Evolutionary conservation across 73 alveolate genomes (phyloP), one percentile per base, ranked within the genome.

Genomic region (Paramecium sonneborni): DNA sequence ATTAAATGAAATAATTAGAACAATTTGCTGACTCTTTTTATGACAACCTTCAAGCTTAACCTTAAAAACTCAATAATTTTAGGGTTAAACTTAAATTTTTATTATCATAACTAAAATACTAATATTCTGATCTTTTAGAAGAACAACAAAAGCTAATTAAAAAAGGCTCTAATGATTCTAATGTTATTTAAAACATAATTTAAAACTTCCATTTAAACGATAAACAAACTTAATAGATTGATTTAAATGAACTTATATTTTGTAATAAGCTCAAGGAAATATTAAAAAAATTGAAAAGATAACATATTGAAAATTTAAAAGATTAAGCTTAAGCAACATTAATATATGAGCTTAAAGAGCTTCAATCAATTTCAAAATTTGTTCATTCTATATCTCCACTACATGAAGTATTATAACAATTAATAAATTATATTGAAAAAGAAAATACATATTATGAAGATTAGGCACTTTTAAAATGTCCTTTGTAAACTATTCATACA

Each of bases 1-100:
- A n/a, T n/a, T 35, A 48, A 62, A 62, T 62, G 84, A 2, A 26
- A 62, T 62, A 62, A 62, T 62, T 62, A 62, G 84, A 62, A 62
- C 84, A 62, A 62, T 62, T 62, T 24, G 84, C 48, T 0, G 24
- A 62, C 26, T 14, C 84, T 26, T 62, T 62, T 26, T 62, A 62
- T 7, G 34, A 12, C 12, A 10, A 14, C 0, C 84, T 62, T 9
- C 8, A 62, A 32, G 84, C 84, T 62, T 62, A 62, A 32, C 84
- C 84, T 12, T 9, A 62, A 26, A 62, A 30, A 62, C 44, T 62
- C 1, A 62, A 20, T 3, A 32, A 32, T 26, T 32, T 62, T 62
- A 26, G 84, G 18, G 39, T 62, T 30, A 62, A 62, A 21, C 84
- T 62, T 62, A 62, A 62, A 62, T 62, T 62, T 62, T 26, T 26